Conservation (phyloP, 192 early-diverging fungal genomes). For the Backusella morwellensis region DNA sequence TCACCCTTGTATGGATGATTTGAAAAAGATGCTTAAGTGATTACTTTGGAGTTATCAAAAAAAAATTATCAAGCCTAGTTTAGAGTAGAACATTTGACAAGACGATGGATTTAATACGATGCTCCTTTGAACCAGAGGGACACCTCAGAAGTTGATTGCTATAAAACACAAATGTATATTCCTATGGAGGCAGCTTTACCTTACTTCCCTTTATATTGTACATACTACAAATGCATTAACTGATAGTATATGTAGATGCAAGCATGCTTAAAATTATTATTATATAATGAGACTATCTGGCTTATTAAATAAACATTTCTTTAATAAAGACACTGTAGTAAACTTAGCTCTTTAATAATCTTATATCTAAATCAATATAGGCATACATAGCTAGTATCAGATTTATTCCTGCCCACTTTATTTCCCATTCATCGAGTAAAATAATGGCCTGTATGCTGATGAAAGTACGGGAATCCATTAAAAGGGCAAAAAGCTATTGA, state of each 20-base stretch:
- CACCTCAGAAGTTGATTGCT: slow-evolving; percentile 25
- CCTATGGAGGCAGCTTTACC: slow-evolving; percentile 56
- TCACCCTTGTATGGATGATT: slow-evolving; percentile 52
- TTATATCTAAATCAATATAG: no score
- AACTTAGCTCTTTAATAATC: no score
- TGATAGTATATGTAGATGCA: not conserved
- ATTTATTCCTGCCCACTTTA: no score
- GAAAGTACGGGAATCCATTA: no score
- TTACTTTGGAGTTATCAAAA: slow-evolving; percentile 62
- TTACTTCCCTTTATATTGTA: not conserved
- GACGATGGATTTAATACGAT: slow-evolving; percentile 58
- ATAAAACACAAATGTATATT: slow-evolving; percentile 54
- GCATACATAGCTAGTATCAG: no score
- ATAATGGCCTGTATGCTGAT: no score
- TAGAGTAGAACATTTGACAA: slow-evolving; percentile 56
- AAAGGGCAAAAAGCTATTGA: no score
- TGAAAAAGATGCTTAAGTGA: slow-evolving; percentile 53
- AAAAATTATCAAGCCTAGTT: slow-evolving; percentile 53
- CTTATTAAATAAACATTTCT: no score
- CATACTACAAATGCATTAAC: not conserved
- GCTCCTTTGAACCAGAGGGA: slow-evolving; percentile 34
- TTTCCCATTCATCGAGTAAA: no score
- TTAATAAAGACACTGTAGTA: no score
- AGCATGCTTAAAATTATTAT: not conserved
- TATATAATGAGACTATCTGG: not conserved